Evolutionary conservation across 306 rosid genomes (phyloP).

Genomic region (Carpinus fangiana): DNA sequence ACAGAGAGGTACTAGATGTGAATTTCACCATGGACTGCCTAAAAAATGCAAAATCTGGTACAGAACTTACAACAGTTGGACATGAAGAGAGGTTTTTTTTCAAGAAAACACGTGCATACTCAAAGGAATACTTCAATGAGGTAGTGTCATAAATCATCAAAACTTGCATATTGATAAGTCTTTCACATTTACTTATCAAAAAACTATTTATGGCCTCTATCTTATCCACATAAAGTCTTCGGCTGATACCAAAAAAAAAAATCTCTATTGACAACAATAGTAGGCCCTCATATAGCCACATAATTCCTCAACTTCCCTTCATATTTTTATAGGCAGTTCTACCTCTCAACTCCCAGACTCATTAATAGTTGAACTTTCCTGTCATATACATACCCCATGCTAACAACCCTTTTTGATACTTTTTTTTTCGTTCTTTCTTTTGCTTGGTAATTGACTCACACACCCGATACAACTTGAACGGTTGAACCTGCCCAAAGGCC

Average conservation of each 20-base stretch:
- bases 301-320: not conserved
- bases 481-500: no score
- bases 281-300: not conserved
- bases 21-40: not conserved
- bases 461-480: no score
- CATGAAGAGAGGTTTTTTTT: not conserved
- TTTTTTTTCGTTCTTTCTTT: no score
- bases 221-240: not conserved
- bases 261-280: not conserved
- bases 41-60: not conserved
- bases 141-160: not conserved
- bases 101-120: not conserved
- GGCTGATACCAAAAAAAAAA: not conserved
- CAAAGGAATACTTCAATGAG: not conserved
- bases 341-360: not conserved
- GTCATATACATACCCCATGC: no score
- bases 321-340: not conserved
- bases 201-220: not conserved
- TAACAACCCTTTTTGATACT: no score
- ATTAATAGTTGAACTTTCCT: not conserved
- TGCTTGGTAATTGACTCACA: no score
- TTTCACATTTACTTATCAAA: not conserved
- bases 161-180: not conserved
- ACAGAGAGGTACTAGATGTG: not conserved
- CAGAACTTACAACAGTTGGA: not conserved